Evolutionary conservation across 2,329 filamentous ascomycete genomes (phyloP).

Genomic region (Apiospora koreana): DNA sequence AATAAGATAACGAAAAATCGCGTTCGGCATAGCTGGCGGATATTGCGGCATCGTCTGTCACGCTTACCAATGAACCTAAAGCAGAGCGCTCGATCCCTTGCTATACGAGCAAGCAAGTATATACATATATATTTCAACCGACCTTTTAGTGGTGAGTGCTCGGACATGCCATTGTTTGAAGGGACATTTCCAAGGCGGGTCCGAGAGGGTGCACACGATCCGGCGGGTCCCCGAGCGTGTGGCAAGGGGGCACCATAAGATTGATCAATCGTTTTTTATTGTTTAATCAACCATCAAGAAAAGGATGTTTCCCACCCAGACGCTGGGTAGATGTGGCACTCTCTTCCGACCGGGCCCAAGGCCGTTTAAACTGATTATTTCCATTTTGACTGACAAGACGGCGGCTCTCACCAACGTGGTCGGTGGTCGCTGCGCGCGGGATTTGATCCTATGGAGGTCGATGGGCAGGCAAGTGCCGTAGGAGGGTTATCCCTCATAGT

Average conservation of each 20-base stretch:
- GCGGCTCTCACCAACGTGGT: not conserved
- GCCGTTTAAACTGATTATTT: not conserved
- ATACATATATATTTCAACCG: not conserved
- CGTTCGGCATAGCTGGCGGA: not conserved
- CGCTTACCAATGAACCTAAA: not conserved
- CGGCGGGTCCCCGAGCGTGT: not conserved
- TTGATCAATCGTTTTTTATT: not conserved
- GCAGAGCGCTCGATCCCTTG: not conserved
- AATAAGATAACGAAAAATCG: not conserved
- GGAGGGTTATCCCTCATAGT: not conserved
- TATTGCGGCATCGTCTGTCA: not conserved
- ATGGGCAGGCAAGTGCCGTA: not conserved
- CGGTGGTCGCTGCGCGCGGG: not conserved
- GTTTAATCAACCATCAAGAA: not conserved
- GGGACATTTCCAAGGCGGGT: not conserved
- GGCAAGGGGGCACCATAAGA: not conserved
- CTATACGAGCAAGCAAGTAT: not conserved
- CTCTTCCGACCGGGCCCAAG: not conserved
- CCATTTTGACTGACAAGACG: not conserved
- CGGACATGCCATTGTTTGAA: not conserved
- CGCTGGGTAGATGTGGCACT: not conserved
- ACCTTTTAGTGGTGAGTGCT: not conserved
- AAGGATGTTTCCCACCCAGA: not conserved
- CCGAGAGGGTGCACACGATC: not conserved
- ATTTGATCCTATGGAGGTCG: not conserved